Evolutionary conservation across 1,284 basidiomycete genomes (phyloP), one percentile per base, ranked within the genome.

Genomic region (Malassezia nana): DNA sequence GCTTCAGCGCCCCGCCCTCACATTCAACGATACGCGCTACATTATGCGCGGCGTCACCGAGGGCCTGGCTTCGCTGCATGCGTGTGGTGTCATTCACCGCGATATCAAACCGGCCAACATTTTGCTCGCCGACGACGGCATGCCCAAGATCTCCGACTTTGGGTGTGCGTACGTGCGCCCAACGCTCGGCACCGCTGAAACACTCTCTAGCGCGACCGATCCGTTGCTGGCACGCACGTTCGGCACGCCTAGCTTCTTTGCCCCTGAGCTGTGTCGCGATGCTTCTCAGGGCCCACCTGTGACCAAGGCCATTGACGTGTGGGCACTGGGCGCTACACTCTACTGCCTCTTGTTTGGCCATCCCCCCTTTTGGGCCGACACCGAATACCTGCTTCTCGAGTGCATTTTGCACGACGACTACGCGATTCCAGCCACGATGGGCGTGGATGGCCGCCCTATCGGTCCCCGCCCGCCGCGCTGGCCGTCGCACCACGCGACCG

Each of bases 71-170:
- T 96, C 95, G 74, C 77, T 98, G 6, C 92, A 98, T 74, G 83
- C 87, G 67, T 89, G 96, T 72, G 92, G 92, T 31, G 95, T 99
- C 75, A 96, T 98, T 48, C 94, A 99, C 76, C 87, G 94, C 54
- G 94, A 99, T 76, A 96, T 98, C 78, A 98, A 98, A 75, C 94
- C 94, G 10, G 89, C 89, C 55, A 99, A 99, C 74, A 82, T 99
- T 30, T 81, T 99, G 15, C 89, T 86, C 83, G 86, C 87, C 15
- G 84, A 89, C 75, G 30, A 58, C 1, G 62, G 64, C 40, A 90
- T 96, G 77, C 30, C 45, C 6, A 99, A 99, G 77, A 98, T 99
- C 59, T 89, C 86, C 20, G 89, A 92, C 77, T 98, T 99, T 76
- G 92, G 94, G 51, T 64, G 86, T 87, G 0, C 83, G n/a, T 25